Evolutionary conservation across 2,329 filamentous ascomycete genomes (phyloP), one percentile per base, ranked within the genome.

Genomic region (Ramularia endophylla): DNA sequence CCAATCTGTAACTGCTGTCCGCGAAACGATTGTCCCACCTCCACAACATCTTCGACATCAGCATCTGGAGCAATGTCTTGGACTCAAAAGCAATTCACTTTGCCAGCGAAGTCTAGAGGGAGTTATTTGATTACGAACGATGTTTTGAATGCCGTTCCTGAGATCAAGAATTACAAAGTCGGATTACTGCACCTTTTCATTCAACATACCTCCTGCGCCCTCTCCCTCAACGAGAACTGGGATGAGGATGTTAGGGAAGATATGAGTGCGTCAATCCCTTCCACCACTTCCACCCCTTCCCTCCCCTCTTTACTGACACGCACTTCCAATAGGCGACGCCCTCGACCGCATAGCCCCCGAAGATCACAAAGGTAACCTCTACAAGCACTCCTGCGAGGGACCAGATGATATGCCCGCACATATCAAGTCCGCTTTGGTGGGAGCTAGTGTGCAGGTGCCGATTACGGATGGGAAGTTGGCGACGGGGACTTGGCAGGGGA

Each of bases 361-460:
- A 58, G 89, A 94, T 41, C 76, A 60, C 51, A 65, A 67, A 53
- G 63, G 64, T 8, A 73, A 78, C 7, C 64, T 97, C 33, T 98
- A 97, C 67, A 72, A 86, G 31, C 92, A 98, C 67, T 80, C 77
- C 57, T 89, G 83, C 0, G 92, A 95, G 72, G 92, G 16, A 16
- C 54, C 58, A 38, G 92, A 98, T 69, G 92, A 97, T 66, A 95
- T 97, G 87, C 92, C 92, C 78, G 89, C 88, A 44, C 92, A 98
- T 65, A 83, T 98, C 64, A 98, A 98, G 69, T 87, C 83, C 43
- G 85, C 87, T 0, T 69, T 98, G 36, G 75, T 97, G 20, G 92
- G 92, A 11, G 87, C 89, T 3, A 94, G 85, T 54, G 80, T 97
- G 2, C 90, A 82, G 5, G 84, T 98, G 44, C 92, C 92, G 1